phyloP scores from a whole-genome alignment of 352 stramenopile species.

The Phytophthora cajani region DNA sequence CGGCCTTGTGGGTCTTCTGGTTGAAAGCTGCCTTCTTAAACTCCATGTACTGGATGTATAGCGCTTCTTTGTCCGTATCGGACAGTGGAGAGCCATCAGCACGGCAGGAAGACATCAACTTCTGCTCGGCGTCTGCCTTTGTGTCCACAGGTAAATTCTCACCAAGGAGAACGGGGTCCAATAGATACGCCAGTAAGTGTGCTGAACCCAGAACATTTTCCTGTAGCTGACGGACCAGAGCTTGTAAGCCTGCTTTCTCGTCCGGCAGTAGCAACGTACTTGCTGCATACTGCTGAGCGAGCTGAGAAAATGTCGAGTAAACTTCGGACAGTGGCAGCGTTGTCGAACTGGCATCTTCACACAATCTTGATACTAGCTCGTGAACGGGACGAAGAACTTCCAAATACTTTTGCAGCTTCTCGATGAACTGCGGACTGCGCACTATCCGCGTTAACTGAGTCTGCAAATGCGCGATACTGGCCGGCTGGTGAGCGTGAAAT shows the following conservation, averaged over 20 bases:
- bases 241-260: conserved; percentile 35
- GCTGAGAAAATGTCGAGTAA: conserved; percentile 31
- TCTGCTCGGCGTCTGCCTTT: conserved; percentile 42
- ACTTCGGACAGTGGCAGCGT: conserved; percentile 47
- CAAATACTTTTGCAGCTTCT: conserved; percentile 43
- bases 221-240: conserved; percentile 33
- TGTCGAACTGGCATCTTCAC: neutral
- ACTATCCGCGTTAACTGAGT: conserved; percentile 35
- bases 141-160: conserved; percentile 41
- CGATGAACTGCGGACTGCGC: conserved; percentile 27
- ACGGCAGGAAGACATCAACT: conserved; percentile 37
- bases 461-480: conserved; percentile 19
- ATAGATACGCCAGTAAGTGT: conserved; percentile 42
- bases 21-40: conserved; percentile 48
- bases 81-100: conserved; percentile 24
- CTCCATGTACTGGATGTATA: conserved; percentile 56
- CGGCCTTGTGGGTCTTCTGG: conserved; percentile 36
- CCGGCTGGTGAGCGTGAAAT: neutral
- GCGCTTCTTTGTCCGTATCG: conserved; percentile 41
- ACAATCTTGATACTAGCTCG: conserved; percentile 25
- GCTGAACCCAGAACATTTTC: conserved; percentile 22
- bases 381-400: conserved; percentile 41
- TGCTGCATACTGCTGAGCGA: conserved; percentile 31
- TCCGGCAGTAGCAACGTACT: conserved; percentile 24
- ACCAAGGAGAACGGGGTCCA: conserved; percentile 54